Evolutionary conservation across 2,329 filamentous ascomycete genomes (phyloP), one percentile per base, ranked within the genome.

Genomic region (Clarireedia sp.): DNA sequence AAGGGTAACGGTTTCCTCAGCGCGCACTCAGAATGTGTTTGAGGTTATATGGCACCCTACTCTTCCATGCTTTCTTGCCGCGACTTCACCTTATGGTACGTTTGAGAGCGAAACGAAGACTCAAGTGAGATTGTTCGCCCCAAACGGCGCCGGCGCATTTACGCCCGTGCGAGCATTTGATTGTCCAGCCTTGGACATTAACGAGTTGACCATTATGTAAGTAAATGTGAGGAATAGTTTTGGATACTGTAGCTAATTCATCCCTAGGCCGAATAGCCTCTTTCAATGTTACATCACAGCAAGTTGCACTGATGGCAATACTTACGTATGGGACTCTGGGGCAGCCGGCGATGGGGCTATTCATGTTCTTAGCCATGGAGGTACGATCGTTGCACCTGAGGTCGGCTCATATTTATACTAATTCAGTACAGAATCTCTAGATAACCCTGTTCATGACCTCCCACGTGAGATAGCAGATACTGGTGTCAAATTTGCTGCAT

Each of bases 31-130:
- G 46, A 85, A 86, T 55, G 79, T 85, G 1, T 86, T 86, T 45
- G 82, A 86, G 62, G 78, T 85, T 2, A 70, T 75, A 0, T 86
- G 82, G 82, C 82, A 86, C 62, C 82, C 82, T 0, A 73, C 64
- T 0, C 70, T 78, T 46, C 68, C 72, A 2, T 71, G 73, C 21
- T 85, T 85, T 60, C 70, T 81, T 5, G 80, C 75, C 3, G 82
- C 81, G 2, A 84, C 80, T 0, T 79, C 81, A 0, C 78, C 79
- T 0, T 72, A 70, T 8, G 74, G 75, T 0, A 54, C 24, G 12
- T 67, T 71, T n/a, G 72, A 73, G 36, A 64, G 73, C 3, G 74
- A 78, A 67, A 74, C 21, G 62, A 71, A 71, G 23, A 85, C 81
- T 0, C 82, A 85, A 64, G 73, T 85, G 17, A 77, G 81, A 29